Conservation (phyloP, 2,329 filamentous ascomycete species). For the Alternaria gaisen region DNA sequence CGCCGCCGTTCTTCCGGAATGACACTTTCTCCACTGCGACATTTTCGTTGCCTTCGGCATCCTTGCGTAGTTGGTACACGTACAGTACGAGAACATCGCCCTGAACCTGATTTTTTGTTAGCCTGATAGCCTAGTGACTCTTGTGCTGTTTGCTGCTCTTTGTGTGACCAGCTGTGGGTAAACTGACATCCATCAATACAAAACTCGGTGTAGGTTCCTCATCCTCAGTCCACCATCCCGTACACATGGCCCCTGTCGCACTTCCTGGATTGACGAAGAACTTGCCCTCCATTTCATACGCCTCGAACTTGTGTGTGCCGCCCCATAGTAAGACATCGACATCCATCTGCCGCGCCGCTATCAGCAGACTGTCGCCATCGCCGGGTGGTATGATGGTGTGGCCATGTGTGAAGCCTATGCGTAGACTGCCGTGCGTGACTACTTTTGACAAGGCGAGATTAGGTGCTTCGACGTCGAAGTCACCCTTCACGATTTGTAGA, state of each 20-base stretch:
- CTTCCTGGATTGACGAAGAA: constrained; percentile 76
- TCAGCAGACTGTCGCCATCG: constrained; percentile 72
- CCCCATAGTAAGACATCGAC: constrained; percentile 75
- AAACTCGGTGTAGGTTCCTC: constrained; percentile 86
- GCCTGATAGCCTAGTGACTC: constrained; percentile 13
- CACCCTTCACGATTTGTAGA: constrained; percentile 74
- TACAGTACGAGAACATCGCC: constrained; percentile 95
- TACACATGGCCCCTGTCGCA: constrained; percentile 72
- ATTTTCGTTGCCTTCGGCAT: constrained; percentile 61
- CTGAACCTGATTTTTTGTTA: constrained; percentile 72
- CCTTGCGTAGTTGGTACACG: constrained; percentile 74
- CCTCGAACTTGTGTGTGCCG: constrained; percentile 74
- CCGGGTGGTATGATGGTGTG: constrained; percentile 75
- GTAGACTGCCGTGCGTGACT: constrained; percentile 72
- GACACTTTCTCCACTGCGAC: constrained; percentile 66
- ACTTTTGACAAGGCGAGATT: constrained; percentile 72
- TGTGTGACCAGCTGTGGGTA: neutral
- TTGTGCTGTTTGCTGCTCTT: neutral
- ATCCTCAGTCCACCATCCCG: constrained; percentile 65
- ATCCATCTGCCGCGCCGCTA: constrained; percentile 75
- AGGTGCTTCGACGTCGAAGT: constrained; percentile 74
- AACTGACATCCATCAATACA: constrained; percentile 94
- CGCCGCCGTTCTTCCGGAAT: constrained; percentile 60
- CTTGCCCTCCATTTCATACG: constrained; percentile 75
- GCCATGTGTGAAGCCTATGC: constrained; percentile 75